These are phyloP conservation scores for Orbilia ellipsospora DNA, from an alignment of 2,329 filamentous ascomycete species.

Conservation along the genomic window DNA sequence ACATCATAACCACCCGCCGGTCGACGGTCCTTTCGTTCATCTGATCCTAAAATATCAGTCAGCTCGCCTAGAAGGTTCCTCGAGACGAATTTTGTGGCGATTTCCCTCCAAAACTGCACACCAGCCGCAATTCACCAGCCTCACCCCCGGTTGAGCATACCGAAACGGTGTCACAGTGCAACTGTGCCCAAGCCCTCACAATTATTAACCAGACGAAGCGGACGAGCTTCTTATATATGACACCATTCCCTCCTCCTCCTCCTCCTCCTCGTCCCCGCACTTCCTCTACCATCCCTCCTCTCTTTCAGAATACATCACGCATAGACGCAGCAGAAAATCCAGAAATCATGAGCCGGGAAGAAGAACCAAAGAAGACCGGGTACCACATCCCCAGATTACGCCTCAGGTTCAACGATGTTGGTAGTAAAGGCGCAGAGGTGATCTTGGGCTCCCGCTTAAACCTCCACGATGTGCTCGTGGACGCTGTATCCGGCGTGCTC, in stretches of 20 bases:
- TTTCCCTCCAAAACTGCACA: not conserved
- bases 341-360: constrained; percentile 40
- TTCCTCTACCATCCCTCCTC: constrained; percentile 46
- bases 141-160: constrained; percentile 41
- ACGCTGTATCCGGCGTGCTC: constrained; percentile 76
- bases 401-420: constrained; percentile 70
- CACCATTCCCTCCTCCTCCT: constrained; percentile 17
- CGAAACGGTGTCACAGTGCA: constrained; percentile 24
- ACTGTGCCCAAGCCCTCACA: constrained; percentile 8
- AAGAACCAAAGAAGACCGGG: constrained; percentile 7
- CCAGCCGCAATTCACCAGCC: constrained; percentile 37
- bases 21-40: constrained; percentile 19
- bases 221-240: constrained; percentile 21
- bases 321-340: constrained; percentile 39
- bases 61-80: not conserved
- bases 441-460: constrained; percentile 75
- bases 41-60: constrained; percentile 6
- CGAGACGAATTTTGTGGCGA: constrained; percentile 21
- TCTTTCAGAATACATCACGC: constrained; percentile 34
- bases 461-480: constrained; percentile 71
- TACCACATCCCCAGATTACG: constrained; percentile 63
- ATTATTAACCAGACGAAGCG: constrained; percentile 21
- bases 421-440: constrained; percentile 70
- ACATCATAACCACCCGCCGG: constrained; percentile 4
- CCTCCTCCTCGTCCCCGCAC: constrained; percentile 40